Evolutionary conservation across 208 protist species (phyloP).

Genomic region (Leishmania gerbilli): DNA sequence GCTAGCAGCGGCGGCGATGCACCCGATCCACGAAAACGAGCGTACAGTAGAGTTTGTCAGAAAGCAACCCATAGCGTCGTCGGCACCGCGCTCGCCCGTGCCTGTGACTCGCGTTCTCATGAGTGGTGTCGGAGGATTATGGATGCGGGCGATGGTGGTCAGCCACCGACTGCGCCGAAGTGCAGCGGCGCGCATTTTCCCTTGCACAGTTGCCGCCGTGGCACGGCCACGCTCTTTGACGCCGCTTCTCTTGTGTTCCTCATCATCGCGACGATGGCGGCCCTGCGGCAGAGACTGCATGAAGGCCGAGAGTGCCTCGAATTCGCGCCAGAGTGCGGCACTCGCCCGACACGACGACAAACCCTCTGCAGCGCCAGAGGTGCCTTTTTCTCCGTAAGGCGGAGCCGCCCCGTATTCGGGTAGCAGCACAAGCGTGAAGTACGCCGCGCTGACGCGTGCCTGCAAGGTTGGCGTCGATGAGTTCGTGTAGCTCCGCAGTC

Average conservation of each 20-base stretch:
- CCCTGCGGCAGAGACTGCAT: constrained; percentile 4
- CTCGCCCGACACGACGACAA: neutral
- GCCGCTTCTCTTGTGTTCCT: neutral
- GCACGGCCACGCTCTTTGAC: neutral
- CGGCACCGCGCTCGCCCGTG: neutral
- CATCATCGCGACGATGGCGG: neutral
- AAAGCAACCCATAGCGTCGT: neutral
- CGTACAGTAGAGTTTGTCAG: neutral
- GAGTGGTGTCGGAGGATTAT: neutral
- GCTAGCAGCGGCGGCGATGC: constrained; percentile 7
- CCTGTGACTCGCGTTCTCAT: neutral
- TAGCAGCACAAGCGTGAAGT: constrained; percentile 10
- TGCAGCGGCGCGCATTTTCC: constrained; percentile 8
- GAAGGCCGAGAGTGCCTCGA: constrained; percentile 16
- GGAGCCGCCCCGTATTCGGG: constrained; percentile 4
- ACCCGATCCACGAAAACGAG: constrained; percentile 23
- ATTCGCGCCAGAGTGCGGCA: constrained; percentile 18
- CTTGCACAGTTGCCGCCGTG: constrained; percentile 3
- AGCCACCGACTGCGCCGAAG: constrained; percentile 23
- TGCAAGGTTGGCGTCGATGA: neutral
- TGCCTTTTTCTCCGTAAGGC: neutral
- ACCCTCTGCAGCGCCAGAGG: neutral
- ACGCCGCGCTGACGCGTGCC: neutral
- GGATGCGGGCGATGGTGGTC: constrained; percentile 11
- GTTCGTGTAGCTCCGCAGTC: neutral